These are phyloP conservation scores for Boechera stricta DNA, from an alignment of 345 rosid species.

Conservation along the genomic window DNA sequence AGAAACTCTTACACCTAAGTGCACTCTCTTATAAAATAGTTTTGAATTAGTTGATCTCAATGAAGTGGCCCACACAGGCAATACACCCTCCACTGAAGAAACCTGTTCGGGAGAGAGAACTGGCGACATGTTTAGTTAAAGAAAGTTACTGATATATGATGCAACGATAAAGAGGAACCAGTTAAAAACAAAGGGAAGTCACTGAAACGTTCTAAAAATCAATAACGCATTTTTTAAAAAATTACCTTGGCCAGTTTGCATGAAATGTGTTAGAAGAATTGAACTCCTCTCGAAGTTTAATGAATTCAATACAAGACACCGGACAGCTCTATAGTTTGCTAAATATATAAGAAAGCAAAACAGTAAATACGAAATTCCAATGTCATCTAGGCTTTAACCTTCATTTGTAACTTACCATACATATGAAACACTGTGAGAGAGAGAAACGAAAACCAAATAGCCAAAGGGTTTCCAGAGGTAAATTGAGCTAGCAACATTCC, in stretches of 20 bases:
- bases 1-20: slow-evolving; percentile 74
- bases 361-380: background rate
- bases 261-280: slow-evolving; percentile 69
- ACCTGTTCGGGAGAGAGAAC: slow-evolving; percentile 82
- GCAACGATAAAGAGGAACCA: slow-evolving; percentile 7
- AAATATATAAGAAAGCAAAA: slow-evolving; percentile 17
- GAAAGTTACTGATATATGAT: slow-evolving; percentile 29
- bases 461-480: slow-evolving; percentile 71
- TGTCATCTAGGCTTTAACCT: slow-evolving; percentile 1
- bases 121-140: slow-evolving; percentile 55
- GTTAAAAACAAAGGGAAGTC: slow-evolving; percentile 9
- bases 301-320: slow-evolving; percentile 80
- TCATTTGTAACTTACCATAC: slow-evolving; percentile 69
- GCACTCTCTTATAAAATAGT: slow-evolving; percentile 51
- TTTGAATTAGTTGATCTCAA: slow-evolving; percentile 49
- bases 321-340: slow-evolving; percentile 96
- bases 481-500: slow-evolving; percentile 92
- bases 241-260: slow-evolving; percentile 76
- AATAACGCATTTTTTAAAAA: background rate
- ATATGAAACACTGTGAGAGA: slow-evolving; percentile 85
- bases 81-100: slow-evolving; percentile 69
- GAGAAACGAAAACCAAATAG: slow-evolving; percentile 84
- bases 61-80: slow-evolving; percentile 63
- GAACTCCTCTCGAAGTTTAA: slow-evolving; percentile 79
- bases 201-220: slow-evolving; percentile 12